phyloP scores from a whole-genome alignment of 2,329 filamentous ascomycete genomes.

The Escovopsis weberi region DNA sequence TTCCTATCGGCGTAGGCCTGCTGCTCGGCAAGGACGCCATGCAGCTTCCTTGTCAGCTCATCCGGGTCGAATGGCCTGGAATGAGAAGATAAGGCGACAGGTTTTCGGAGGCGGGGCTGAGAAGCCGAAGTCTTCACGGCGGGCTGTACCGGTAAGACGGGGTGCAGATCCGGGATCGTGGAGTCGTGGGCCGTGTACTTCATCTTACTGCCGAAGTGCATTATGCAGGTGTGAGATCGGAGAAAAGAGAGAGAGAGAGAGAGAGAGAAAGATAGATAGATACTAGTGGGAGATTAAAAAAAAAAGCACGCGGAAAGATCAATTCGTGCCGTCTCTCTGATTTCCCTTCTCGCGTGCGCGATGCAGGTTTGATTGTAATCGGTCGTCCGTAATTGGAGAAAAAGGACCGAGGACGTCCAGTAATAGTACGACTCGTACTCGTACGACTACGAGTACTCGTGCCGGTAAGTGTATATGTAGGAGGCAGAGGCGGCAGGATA shows the following conservation, averaged over 20 bases:
- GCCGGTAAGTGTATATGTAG: too few relatives aligned
- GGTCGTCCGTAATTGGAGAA: too few relatives aligned
- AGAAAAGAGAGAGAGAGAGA: neutral
- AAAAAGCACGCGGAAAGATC: too few relatives aligned
- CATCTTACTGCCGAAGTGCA: conserved; percentile 4
- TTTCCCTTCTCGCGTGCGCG: too few relatives aligned
- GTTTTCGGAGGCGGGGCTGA: neutral
- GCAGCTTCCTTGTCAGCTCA: conserved; percentile 38
- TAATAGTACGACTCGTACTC: too few relatives aligned
- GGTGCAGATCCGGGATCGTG: neutral
- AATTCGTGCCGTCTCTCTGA: too few relatives aligned
- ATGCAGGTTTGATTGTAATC: too few relatives aligned
- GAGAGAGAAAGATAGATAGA: neutral
- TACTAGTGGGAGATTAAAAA: too few relatives aligned
- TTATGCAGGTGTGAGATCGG: neutral
- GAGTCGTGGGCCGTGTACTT: conserved; percentile 10
- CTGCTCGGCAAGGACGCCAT: conserved; percentile 34
- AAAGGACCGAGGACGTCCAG: too few relatives aligned
- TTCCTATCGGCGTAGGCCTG: conserved; percentile 25
- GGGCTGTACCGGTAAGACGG: neutral
- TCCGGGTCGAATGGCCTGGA: conserved; percentile 34
- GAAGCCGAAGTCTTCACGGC: conserved; percentile 5
- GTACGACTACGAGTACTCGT: too few relatives aligned
- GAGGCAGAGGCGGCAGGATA: too few relatives aligned
- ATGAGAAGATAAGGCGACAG: conserved; percentile 9